Percentiles rank a stretch among this genome's conserved stretches.
phyloP scores from a whole-genome alignment of 2,329 filamentous ascomycete species.

The Lecanosticta acicola region DNA sequence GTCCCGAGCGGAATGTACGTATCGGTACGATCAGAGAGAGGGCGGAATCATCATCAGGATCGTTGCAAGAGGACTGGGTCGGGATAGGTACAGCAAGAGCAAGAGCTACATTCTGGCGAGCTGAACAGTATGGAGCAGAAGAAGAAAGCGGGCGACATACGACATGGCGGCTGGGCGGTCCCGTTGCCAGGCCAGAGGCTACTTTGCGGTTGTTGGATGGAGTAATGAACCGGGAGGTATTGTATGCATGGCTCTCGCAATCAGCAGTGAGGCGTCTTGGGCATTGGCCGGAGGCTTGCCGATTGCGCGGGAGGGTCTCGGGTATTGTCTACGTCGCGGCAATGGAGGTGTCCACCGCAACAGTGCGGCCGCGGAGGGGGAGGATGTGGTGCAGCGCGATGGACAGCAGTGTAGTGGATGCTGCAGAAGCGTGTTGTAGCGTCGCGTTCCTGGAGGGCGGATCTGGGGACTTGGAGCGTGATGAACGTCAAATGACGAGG shows the following conservation, averaged over 20 bases:
- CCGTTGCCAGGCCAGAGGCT: constrained; percentile 10
- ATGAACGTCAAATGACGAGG: constrained; percentile 21
- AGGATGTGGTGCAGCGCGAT: not conserved
- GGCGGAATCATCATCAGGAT: constrained; percentile 1
- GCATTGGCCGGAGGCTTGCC: constrained; percentile 20
- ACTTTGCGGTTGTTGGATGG: constrained; percentile 18
- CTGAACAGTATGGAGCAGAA: not conserved
- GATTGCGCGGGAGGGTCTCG: not conserved
- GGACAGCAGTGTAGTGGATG: not conserved
- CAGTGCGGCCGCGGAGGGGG: no score
- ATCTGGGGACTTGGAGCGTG: constrained; percentile 1
- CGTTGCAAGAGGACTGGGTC: not conserved
- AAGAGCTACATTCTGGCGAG: not conserved
- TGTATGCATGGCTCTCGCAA: constrained; percentile 24
- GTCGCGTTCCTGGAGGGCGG: not conserved
- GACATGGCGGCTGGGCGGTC: constrained; percentile 24
- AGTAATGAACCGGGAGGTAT: constrained; percentile 18
- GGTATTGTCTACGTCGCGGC: not conserved
- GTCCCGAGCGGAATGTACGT: constrained; percentile 9
- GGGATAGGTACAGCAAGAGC: constrained; percentile 2
- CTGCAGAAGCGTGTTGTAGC: not conserved
- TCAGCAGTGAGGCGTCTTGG: constrained; percentile 13
- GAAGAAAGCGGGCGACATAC: constrained; percentile 17
- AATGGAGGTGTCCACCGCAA: constrained; percentile 7
- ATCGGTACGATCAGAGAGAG: constrained; percentile 7